phyloP scores from a whole-genome alignment of 441 rosid species.

The Gossypium davidsonii region DNA sequence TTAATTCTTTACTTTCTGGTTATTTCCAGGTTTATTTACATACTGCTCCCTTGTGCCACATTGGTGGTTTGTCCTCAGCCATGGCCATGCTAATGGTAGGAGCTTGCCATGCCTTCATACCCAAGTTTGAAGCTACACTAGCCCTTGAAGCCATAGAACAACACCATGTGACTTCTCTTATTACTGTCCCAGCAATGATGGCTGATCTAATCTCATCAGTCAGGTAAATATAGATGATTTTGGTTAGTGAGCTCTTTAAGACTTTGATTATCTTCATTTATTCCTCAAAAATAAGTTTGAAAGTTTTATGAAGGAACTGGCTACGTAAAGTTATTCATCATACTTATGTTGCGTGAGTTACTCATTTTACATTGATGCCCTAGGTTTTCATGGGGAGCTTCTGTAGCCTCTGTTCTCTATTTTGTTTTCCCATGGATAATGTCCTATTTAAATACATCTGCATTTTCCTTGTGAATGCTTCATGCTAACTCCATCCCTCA shows the following conservation, averaged over 20 bases:
- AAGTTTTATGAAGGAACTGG: background rate
- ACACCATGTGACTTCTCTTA: conserved; percentile 58
- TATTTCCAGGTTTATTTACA: conserved; percentile 76
- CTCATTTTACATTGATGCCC: background rate
- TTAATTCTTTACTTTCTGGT: conserved; percentile 7
- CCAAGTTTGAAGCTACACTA: conserved; percentile 60
- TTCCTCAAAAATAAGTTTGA: background rate
- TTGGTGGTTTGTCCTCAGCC: conserved; percentile 85
- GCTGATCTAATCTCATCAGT: conserved; percentile 47
- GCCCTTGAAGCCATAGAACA: conserved; percentile 51
- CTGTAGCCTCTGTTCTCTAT: conserved; percentile 4
- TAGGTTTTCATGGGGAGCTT: background rate
- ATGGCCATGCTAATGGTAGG: conserved; percentile 86
- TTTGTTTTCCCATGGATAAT: background rate
- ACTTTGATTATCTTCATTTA: background rate
- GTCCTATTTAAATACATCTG: background rate
- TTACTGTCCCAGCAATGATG: conserved; percentile 77
- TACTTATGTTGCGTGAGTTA: background rate
- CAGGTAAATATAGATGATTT: conserved; percentile 33
- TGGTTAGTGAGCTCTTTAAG: background rate
- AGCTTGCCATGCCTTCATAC: conserved; percentile 64
- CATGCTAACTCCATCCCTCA: background rate
- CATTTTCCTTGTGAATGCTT: conserved; percentile 2
- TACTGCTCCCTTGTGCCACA: conserved; percentile 75
- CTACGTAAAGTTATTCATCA: background rate